Base-by-base conservation (phyloP, 345 rosid genomes). In the Linum trigynum region DNA sequence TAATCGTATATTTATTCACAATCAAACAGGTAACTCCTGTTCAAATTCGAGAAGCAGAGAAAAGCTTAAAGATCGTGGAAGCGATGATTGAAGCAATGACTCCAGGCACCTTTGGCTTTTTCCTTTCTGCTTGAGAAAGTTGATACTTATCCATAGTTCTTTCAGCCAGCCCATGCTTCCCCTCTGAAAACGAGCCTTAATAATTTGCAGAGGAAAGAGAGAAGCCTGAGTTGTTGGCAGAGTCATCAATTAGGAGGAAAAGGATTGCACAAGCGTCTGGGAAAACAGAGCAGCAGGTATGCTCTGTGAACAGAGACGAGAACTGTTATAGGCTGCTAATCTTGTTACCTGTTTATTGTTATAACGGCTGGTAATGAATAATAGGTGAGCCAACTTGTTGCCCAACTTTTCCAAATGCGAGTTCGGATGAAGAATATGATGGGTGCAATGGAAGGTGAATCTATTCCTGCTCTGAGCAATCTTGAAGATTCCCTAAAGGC, bases 341-440 rank as follows among this genome's bases (percentile, higher is more conserved):
- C 5, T 57, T 23, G 53, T 9, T 9, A 37, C 16, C 63, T 68
- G 38, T 40, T 10, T 63, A 38, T 56, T 62, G 70, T 64, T 51
- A 43, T 9, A 42, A 42, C 35, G 61, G 16, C 35, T 41, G 53
- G 50, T 58, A 63, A 56, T 65, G 56, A 43, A 72, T 72, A 61
- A 62, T 37, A 89, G 98, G 99, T 94, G 86, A 88, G 95, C 64
- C 87, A 82, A 84, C 88, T 94, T 67, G 92, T 90, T 62, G 97
- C 97, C 71, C 97, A 90, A 78, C 87, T 94, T 51, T 94, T 90
- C 76, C 96, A 90, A 83, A 94, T 94, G 96, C 90, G 95, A 61
- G 88, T 84, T 43, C 83, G 81, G 6, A 90, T 94, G 99, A 94
- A 90, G 95, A 94, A 94, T 70, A 78, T 94, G 72, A 88, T 90